A percentile compares a stretch with the other conserved stretches of the same genome.
Conservation (phyloP, 1,284 basidiomycete species). For the Moesziomyces sp. region DNA sequence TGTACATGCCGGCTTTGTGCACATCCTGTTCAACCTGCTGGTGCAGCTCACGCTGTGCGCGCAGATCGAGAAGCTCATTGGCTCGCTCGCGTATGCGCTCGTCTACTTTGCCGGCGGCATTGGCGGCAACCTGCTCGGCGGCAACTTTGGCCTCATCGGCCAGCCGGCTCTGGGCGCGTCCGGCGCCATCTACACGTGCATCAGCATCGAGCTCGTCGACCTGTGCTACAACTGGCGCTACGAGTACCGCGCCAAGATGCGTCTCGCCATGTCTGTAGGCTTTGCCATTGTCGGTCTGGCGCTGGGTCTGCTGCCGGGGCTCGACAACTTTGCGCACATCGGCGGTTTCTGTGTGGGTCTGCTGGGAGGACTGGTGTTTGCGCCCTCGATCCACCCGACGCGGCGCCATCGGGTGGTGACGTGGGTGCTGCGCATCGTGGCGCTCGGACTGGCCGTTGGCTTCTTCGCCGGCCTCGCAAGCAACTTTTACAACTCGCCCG, state of each 20-base stretch:
- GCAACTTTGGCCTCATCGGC: slow-evolving; percentile 86
- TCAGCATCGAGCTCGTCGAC: slow-evolving; percentile 84
- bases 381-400: slow-evolving; percentile 83
- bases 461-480: slow-evolving; percentile 83
- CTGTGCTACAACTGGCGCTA: slow-evolving; percentile 91
- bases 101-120: slow-evolving; percentile 89
- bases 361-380: slow-evolving; percentile 79
- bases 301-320: slow-evolving; percentile 73
- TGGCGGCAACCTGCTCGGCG: slow-evolving; percentile 80
- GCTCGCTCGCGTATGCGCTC: slow-evolving; percentile 80
- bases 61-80: slow-evolving; percentile 74
- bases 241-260: slow-evolving; percentile 55
- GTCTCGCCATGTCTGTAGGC: slow-evolving; percentile 82
- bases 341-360: slow-evolving; percentile 70
- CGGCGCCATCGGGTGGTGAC: slow-evolving; percentile 79
- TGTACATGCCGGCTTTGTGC: slow-evolving; percentile 89
- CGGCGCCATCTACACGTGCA: slow-evolving; percentile 88
- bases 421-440: slow-evolving; percentile 79
- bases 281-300: slow-evolving; percentile 86
- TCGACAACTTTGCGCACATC: slow-evolving; percentile 71
- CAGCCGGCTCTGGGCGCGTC: slow-evolving; percentile 92
- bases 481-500: slow-evolving; percentile 87
- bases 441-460: slow-evolving; percentile 79
- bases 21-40: slow-evolving; percentile 84
- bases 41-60: slow-evolving; percentile 83